A percentile compares a stretch with the other conserved stretches of the same genome.
Evolutionary conservation across 495 filamentous ascomycete species (phyloP).

Genomic region (Xylaria curta): DNA sequence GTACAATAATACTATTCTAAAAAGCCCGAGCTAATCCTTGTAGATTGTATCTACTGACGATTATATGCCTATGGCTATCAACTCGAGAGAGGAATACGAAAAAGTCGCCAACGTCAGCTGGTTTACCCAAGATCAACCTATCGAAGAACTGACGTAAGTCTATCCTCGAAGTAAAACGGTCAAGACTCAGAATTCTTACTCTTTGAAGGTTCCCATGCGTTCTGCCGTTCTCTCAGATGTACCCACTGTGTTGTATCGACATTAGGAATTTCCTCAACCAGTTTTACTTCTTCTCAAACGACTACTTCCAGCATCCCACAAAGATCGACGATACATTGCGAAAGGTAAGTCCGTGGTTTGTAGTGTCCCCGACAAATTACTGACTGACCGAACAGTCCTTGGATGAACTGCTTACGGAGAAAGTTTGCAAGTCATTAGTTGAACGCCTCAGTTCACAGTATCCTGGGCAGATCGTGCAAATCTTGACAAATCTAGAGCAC

Average conservation of each 20-base stretch:
- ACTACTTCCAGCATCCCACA: constrained; percentile 85
- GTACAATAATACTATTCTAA: constrained; percentile 39
- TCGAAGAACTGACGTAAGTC: constrained; percentile 73
- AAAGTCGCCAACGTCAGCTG: constrained; percentile 93
- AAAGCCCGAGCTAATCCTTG: constrained; percentile 69
- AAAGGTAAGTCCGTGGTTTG: constrained; percentile 54
- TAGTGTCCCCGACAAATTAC: background rate
- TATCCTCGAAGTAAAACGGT: background rate
- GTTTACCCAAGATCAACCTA: constrained; percentile 81
- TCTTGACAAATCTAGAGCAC: constrained; percentile 95
- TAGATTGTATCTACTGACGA: constrained; percentile 97
- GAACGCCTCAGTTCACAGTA: constrained; percentile 91
- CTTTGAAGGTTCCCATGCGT: constrained; percentile 79
- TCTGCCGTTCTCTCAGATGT: constrained; percentile 98
- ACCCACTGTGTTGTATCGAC: constrained; percentile 95
- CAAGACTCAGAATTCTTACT: constrained; percentile 28
- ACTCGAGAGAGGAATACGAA: constrained; percentile 86
- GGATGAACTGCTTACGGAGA: constrained; percentile 86
- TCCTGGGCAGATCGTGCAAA: constrained; percentile 96
- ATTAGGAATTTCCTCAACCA: constrained; percentile 96
- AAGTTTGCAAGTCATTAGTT: constrained; percentile 88
- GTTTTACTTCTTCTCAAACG: constrained; percentile 94
- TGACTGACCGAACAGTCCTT: constrained; percentile 55
- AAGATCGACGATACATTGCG: constrained; percentile 89
- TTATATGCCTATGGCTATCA: constrained; percentile 99